Conservation (phyloP, 805 yeast genomes). For the Nakazawaea siamensis region DNA sequence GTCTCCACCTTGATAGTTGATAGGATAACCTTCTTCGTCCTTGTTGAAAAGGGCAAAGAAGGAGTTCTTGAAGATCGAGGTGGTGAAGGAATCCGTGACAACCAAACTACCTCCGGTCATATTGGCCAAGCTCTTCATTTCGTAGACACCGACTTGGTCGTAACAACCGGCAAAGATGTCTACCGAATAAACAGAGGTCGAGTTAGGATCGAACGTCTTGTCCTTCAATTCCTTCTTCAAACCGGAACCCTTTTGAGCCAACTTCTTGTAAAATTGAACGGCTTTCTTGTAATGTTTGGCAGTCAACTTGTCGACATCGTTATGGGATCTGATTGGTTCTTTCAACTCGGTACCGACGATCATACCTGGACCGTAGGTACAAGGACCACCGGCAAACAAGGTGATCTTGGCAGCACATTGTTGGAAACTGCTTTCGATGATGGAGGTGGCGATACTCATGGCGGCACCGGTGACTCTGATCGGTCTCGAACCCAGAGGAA, state of each 20-base stretch:
- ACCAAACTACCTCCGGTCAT: conserved; percentile 86
- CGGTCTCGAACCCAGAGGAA: conserved; percentile 76
- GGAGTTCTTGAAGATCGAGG: conserved; percentile 90
- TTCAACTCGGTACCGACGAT: conserved; percentile 86
- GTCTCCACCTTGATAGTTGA: conserved; percentile 86
- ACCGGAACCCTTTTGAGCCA: conserved; percentile 66
- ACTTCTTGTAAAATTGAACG: conserved; percentile 64
- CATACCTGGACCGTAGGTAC: conserved; percentile 91
- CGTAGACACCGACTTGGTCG: conserved; percentile 92
- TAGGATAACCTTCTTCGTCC: conserved; percentile 80
- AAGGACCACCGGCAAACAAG: conserved; percentile 90
- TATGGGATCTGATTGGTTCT: conserved; percentile 96
- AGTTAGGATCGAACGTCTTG: conserved; percentile 25
- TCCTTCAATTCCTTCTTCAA: conserved; percentile 26
- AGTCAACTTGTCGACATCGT: conserved; percentile 85
- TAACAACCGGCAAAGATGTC: conserved; percentile 93
- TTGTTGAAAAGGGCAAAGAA: conserved; percentile 79
- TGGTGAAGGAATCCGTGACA: conserved; percentile 87
- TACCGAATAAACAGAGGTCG: conserved; percentile 64
- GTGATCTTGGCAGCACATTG: conserved; percentile 85
- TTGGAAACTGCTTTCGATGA: conserved; percentile 76
- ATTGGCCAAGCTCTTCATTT: conserved; percentile 82
- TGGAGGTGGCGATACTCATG: conserved; percentile 69
- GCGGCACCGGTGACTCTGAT: conserved; percentile 93
- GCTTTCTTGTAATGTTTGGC: conserved; percentile 88